Conservation (phyloP, 2,329 filamentous ascomycete species). For the Fusarium pseudoanthophilum region DNA sequence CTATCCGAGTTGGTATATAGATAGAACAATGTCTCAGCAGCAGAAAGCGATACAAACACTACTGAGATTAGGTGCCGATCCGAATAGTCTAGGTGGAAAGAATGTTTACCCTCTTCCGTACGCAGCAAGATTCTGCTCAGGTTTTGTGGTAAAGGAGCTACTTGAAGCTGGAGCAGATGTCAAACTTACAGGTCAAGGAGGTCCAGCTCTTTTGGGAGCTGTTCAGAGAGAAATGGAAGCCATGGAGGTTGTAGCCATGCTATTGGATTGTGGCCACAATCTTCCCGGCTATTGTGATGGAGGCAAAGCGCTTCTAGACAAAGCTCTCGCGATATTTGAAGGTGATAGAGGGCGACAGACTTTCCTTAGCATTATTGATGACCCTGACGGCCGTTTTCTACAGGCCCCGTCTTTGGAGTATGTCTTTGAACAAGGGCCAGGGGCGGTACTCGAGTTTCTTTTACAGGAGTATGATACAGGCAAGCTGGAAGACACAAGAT, state of each 20-base stretch:
- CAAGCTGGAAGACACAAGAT: background rate
- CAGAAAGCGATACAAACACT: background rate
- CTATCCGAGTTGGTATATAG: background rate
- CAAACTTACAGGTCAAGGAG: background rate
- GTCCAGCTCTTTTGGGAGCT: background rate
- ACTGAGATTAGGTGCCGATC: background rate
- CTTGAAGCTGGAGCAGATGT: slow-evolving; percentile 14
- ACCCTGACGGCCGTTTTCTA: background rate
- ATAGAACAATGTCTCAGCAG: background rate
- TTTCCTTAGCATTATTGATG: background rate
- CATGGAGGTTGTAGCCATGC: background rate
- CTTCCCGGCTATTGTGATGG: background rate
- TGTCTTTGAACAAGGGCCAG: slow-evolving; percentile 12
- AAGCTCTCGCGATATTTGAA: background rate
- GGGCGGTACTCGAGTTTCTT: background rate
- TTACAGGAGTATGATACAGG: background rate
- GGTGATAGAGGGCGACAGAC: background rate
- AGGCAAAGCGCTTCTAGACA: background rate
- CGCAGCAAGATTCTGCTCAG: background rate
- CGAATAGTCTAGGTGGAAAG: background rate
- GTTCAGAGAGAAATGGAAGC: background rate
- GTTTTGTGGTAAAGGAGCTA: background rate
- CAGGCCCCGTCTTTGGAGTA: background rate
- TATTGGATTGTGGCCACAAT: background rate
- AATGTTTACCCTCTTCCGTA: background rate